phyloP scores from a whole-genome alignment of 768 basidiomycete species.

The Phlebiopsis flavidoalba region DNA sequence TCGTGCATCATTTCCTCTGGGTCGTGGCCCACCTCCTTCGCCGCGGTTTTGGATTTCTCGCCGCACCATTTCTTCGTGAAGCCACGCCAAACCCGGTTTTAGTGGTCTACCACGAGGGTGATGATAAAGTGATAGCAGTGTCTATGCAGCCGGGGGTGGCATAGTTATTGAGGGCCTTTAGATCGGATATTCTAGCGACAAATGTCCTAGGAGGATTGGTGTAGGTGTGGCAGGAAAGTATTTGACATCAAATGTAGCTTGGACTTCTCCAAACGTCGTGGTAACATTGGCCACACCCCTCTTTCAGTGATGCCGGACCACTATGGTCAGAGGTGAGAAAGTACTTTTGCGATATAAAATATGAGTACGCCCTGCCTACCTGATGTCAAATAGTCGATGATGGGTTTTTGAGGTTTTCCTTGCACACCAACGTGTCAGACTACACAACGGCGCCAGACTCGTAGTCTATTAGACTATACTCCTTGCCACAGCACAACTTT shows the following conservation, averaged over 20 bases:
- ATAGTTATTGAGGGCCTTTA: conserved; percentile 82
- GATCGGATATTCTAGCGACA: conserved; percentile 92
- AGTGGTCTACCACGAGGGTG: conserved; percentile 92
- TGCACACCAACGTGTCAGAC: conserved; percentile 88
- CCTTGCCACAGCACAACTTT: conserved; percentile 89
- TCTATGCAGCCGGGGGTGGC: conserved; percentile 88
- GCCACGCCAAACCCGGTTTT: conserved; percentile 96
- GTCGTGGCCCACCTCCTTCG: conserved; percentile 87
- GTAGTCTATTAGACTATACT: conserved; percentile 80
- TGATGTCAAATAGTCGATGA: conserved; percentile 91
- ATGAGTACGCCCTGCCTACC: conserved; percentile 40
- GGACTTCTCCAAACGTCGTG: conserved; percentile 77
- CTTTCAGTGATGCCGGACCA: conserved; percentile 89
- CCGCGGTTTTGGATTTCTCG: conserved; percentile 85
- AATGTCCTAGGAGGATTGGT: conserved; percentile 89
- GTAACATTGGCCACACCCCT: conserved; percentile 60
- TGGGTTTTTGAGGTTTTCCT: conserved; percentile 77
- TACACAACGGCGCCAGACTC: conserved; percentile 67
- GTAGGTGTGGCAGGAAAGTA: conserved; percentile 56
- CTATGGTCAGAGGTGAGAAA: conserved; percentile 30
- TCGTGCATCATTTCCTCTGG: conserved; percentile 73
- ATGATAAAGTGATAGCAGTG: conserved; percentile 83
- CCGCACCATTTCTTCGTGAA: conserved; percentile 92
- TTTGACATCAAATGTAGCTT: conserved; percentile 57
- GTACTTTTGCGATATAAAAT: not conserved